These are phyloP conservation scores for Senna tora DNA, from an alignment of 306 rosid species.

Conservation along the genomic window DNA sequence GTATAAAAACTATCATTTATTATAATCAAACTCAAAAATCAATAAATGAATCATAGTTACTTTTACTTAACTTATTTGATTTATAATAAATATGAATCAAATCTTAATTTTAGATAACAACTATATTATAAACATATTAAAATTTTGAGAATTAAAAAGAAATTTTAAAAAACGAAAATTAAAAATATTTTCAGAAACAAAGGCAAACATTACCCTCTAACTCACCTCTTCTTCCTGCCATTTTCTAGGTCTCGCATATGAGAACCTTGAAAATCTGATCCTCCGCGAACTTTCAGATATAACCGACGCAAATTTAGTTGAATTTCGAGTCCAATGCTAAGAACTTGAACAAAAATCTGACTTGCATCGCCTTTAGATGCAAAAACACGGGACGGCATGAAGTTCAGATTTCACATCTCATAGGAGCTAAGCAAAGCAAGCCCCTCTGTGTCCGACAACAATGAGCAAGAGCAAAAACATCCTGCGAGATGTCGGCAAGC, in stretches of 20 bases:
- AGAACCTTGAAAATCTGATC: background rate
- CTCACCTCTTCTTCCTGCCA: background rate
- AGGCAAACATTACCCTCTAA: no score
- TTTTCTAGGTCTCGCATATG: background rate
- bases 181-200: no score
- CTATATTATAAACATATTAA: no score
- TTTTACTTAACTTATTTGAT: no score
- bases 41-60: no score
- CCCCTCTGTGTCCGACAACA: background rate
- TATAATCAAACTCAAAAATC: no score
- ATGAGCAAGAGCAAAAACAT: constrained; percentile 14
- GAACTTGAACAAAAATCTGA: background rate
- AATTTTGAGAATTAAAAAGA: no score
- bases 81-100: no score
- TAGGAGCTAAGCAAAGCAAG: no score
- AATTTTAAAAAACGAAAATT: no score
- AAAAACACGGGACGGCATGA: background rate
- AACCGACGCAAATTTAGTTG: background rate
- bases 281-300: background rate
- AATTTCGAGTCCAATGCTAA: background rate
- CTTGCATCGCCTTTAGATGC: background rate
- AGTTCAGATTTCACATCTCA: background rate
- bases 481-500: background rate
- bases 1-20: no score
- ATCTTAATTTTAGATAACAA: no score